Evolutionary conservation across 331 rosid genomes (phyloP), one percentile per base, ranked within the genome.

Genomic region (Telfairia occidentalis): DNA sequence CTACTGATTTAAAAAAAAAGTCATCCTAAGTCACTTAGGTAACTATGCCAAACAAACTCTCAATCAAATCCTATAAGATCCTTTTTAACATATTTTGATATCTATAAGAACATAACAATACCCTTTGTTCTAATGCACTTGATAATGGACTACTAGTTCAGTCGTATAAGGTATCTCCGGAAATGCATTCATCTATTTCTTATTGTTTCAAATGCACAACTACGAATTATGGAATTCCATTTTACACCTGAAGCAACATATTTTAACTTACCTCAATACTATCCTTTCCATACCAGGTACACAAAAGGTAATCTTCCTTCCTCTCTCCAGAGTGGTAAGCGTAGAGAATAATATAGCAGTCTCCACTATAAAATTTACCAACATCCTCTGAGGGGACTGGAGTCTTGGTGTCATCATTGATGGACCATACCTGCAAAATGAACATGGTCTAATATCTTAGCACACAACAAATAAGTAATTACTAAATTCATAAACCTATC

Each of bases 351-450:
- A 95, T 84, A 88, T 95, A 95, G 84, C 99, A 92, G 84, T 95
- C 99, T 78, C 99, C 99, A 35, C 93, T 81, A 69, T 88, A 90
- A 81, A 95, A 92, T 86, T 90, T 92, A 60, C 97, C 97, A 59
- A 88, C 77, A 59, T 90, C 99, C 81, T 90, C 96, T 77, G 78
- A 84, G 18, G 96, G 66, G 74, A 95, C 82, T 45, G 87, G 90
- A 85, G 86, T 86, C 83, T 95, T 95, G 43, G 93, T 91, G 81
- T 88, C 82, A 57, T 91, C 97, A 85, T 92, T 86, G 85, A 95
- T 83, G 78, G 81, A 82, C 97, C 97, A 92, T 67, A 92, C 97
- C 99, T 95, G 78, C 34, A 67, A 81, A 82, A 49, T 15, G 30
- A 45, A 55, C 1, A 54, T 71, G 2, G 42, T 38, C 38, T 30